A percentile compares a stretch with the other conserved stretches of the same genome.
Evolutionary conservation across 169 alveolate genomes (phyloP).

Genomic region (Eimeria brunetti): DNA sequence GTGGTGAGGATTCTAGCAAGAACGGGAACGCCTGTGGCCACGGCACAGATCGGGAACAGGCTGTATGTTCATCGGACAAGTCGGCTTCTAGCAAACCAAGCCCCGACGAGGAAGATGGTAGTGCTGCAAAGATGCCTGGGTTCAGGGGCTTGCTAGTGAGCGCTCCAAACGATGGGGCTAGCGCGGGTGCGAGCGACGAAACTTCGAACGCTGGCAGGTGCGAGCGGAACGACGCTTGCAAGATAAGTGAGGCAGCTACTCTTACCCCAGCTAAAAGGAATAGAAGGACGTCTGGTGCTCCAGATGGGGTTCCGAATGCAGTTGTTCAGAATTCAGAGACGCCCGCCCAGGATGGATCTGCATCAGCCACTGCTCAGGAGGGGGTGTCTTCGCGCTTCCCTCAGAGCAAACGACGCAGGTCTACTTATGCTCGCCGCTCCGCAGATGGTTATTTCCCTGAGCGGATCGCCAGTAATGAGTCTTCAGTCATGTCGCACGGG

Average conservation of each 20-base stretch:
- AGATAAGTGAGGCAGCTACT: slow-evolving; percentile 31
- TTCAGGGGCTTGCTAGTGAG: slow-evolving; percentile 73
- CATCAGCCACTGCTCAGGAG: slow-evolving; percentile 34
- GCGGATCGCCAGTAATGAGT: neutral
- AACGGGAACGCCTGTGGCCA: slow-evolving; percentile 14
- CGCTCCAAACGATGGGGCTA: slow-evolving; percentile 28
- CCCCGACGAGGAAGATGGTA: slow-evolving; percentile 37
- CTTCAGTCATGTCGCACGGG: slow-evolving; percentile 43
- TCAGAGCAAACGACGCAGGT: slow-evolving; percentile 60
- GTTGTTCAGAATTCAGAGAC: slow-evolving; percentile 50
- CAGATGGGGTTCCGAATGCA: slow-evolving; percentile 21
- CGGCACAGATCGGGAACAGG: slow-evolving; percentile 25
- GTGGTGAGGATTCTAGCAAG: slow-evolving; percentile 65
- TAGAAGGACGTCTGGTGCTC: slow-evolving; percentile 73
- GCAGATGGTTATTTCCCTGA: slow-evolving; percentile 56
- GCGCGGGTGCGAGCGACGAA: slow-evolving; percentile 33
- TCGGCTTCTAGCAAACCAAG: slow-evolving; percentile 49
- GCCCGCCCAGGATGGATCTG: slow-evolving; percentile 61
- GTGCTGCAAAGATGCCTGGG: slow-evolving; percentile 72
- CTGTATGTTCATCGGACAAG: slow-evolving; percentile 41
- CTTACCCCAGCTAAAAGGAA: slow-evolving; percentile 79
- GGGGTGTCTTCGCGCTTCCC: slow-evolving; percentile 32
- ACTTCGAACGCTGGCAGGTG: slow-evolving; percentile 40
- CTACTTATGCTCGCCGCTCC: slow-evolving; percentile 63
- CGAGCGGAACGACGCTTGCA: slow-evolving; percentile 21